phyloP scores from a whole-genome alignment of 345 rosid genomes.

The Eucalyptus paniculata region DNA sequence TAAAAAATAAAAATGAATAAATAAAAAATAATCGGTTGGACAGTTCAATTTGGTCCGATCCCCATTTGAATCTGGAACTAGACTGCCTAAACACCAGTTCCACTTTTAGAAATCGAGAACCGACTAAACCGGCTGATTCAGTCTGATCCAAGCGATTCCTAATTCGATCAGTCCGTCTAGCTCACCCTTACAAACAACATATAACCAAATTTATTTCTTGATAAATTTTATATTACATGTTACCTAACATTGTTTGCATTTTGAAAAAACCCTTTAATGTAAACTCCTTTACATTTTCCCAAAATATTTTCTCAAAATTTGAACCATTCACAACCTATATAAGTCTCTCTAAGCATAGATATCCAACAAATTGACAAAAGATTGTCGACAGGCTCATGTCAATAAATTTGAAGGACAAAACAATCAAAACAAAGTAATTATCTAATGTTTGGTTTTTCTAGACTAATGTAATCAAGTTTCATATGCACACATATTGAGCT shows the following conservation, averaged over 20 bases:
- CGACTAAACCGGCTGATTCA: no score
- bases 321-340: neutral
- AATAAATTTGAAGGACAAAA: neutral
- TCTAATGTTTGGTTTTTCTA: neutral
- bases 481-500: neutral
- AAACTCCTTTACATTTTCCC: neutral
- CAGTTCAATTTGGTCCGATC: no score
- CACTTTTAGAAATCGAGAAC: no score
- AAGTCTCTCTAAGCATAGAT: neutral
- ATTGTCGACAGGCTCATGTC: neutral
- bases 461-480: neutral
- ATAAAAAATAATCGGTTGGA: no score
- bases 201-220: neutral
- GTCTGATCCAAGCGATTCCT: fast-evolving
- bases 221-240: neutral
- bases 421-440: neutral
- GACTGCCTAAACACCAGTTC: no score
- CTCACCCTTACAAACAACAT: neutral
- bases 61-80: no score
- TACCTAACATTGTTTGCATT: neutral
- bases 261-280: neutral
- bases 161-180: fast-evolving
- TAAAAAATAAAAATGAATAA: no score
- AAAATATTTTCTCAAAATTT: neutral
- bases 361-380: neutral